Conservation (phyloP, 768 basidiomycete genomes). For the Podaxis sp. region DNA sequence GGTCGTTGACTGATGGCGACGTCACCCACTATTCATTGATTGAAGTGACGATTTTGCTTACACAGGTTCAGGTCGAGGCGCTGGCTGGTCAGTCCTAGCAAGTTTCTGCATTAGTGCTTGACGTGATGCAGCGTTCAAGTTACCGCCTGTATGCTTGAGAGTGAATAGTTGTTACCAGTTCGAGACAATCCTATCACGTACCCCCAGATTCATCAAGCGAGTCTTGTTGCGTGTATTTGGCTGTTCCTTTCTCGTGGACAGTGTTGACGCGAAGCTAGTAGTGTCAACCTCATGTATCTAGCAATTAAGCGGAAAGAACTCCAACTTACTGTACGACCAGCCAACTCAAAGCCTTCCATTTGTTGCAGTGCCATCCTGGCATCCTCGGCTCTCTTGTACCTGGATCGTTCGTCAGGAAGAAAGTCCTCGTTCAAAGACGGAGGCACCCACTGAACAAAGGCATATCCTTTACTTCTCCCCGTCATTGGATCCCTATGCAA, state of each 20-base stretch:
- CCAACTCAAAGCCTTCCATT: conserved; percentile 98
- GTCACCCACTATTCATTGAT: neutral
- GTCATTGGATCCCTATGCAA: conserved; percentile 94
- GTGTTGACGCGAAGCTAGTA: conserved; percentile 82
- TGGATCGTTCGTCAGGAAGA: conserved; percentile 24
- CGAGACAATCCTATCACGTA: conserved; percentile 26
- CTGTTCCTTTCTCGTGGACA: conserved; percentile 86
- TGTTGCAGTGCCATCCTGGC: conserved; percentile 97
- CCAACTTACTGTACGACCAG: conserved; percentile 79
- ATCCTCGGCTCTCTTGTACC: conserved; percentile 88
- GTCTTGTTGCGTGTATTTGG: conserved; percentile 72
- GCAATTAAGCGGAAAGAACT: conserved; percentile 12
- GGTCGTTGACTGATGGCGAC: conserved; percentile 57
- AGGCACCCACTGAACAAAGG: conserved; percentile 85
- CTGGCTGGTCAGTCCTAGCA: conserved; percentile 83
- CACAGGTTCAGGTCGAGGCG: conserved; percentile 58
- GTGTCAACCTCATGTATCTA: neutral
- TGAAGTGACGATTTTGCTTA: conserved; percentile 35
- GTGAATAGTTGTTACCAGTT: neutral
- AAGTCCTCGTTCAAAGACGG: neutral
- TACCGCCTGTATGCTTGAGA: conserved; percentile 65
- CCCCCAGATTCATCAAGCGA: conserved; percentile 90
- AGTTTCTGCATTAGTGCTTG: conserved; percentile 99
- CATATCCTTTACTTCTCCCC: conserved; percentile 95
- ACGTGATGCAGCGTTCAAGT: conserved; percentile 96